Base-by-base conservation (phyloP, 176 grass and related monocot species). In the Avena eriantha region DNA sequence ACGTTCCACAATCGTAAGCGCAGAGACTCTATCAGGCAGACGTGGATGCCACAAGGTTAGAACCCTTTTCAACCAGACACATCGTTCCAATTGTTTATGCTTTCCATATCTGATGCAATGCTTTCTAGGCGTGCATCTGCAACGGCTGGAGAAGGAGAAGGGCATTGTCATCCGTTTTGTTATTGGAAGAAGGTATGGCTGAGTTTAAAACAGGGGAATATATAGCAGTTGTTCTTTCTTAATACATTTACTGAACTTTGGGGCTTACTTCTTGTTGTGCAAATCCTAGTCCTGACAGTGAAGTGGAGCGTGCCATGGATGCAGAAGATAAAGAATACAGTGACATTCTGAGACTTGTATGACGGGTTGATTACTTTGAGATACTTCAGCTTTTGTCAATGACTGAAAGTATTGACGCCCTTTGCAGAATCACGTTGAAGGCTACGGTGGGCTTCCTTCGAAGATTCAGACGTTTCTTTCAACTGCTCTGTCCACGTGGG, bases 331-430 rank as follows among this genome's bases (percentile, higher is more conserved):
- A 84, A 86, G 45, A 87, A 78, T 88, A 89, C 89, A 82, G 70
- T 72, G 93, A 95, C 78, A 91, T 95, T 35, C 43, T 93, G 56
- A 89, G 91, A 84, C 86, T 93, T 83, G 93, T 95, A 95, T 77
- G 86, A 56, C 70, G 43, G 9, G n/a, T 70, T 34, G 11, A 68
- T 57, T 71, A 70, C 19, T 76, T 80, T 72, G 50, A 88, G 11
- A 36, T 61, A 57, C 45, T 34, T 34, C 10, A 47, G 53, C 73
- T 29, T 65, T 80, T 31, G 61, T n/a, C 53, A 54, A 3, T 81
- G 61, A 18, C 13, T 71, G 2, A 56, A 50, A 41, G 4, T 54
- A 51, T 4, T 67, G 6, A 70, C 53, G 34, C 51, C 56, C 56
- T 47, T 82, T n/a, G 60, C 83, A 95, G 93, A 79, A 93, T 77